A percentile compares a stretch with the other conserved stretches of the same genome.
Conservation (phyloP, 1,284 basidiomycete species). For the Xerocomus nothofagi region DNA sequence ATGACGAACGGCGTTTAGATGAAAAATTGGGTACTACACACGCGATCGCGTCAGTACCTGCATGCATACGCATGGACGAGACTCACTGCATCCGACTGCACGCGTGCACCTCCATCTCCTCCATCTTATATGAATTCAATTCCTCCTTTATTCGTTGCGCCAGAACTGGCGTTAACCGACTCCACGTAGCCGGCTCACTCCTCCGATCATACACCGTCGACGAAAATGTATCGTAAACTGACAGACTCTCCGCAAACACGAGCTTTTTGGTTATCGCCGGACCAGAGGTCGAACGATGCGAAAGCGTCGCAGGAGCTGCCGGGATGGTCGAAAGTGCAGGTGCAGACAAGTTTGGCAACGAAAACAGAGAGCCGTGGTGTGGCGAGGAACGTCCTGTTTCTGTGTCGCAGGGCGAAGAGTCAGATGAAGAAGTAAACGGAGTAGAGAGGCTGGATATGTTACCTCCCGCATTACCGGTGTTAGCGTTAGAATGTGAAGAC, state of each 20-base stretch:
- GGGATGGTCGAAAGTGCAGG: constrained; percentile 74
- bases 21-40: constrained; percentile 33
- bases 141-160: constrained; percentile 97
- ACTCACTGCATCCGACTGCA: constrained; percentile 82
- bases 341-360: constrained; percentile 84
- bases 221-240: constrained; percentile 95
- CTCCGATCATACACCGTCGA: constrained; percentile 89
- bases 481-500: constrained; percentile 35
- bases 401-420: constrained; percentile 23
- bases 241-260: constrained; percentile 88
- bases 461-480: constrained; percentile 38
- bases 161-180: constrained; percentile 88
- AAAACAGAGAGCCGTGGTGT: constrained; percentile 52
- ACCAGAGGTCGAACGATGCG: constrained; percentile 65
- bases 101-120: constrained; percentile 96
- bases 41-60: neutral
- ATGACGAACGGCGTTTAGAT: constrained; percentile 31
- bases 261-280: constrained; percentile 70
- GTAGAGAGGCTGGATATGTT: constrained; percentile 20
- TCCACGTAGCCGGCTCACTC: constrained; percentile 96
- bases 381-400: constrained; percentile 35
- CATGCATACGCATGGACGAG: neutral
- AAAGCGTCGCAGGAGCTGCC: constrained; percentile 47
- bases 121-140: constrained; percentile 96
- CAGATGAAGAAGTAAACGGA: constrained; percentile 28